Evolutionary conservation across 2,329 filamentous ascomycete genomes (phyloP), one percentile per base, ranked within the genome.

Genomic region (Harringtonia aguacate): DNA sequence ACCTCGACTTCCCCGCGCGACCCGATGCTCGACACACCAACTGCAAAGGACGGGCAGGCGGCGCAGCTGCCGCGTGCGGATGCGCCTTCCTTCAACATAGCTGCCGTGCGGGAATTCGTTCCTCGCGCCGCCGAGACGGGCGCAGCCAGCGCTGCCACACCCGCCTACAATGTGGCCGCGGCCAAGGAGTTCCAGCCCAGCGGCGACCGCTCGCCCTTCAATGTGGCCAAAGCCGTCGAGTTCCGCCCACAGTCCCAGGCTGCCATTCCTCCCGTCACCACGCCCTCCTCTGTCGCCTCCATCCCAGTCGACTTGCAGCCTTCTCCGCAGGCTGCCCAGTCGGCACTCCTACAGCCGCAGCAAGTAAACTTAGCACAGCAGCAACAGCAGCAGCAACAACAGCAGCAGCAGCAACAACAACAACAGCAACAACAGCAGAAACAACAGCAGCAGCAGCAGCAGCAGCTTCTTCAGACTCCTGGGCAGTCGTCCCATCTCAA

Each of bases 81-180:
- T 13, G 28, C 37, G 1, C 29, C 50, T 3, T 29, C 47, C 4
- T 87, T 84, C 55, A 69, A 73, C 44, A 75, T 84, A 60, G 61
- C 73, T 6, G 60, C 67, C 20, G 69, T 81, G 33, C 70, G 52
- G 49, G 78, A 71, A 24, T 52, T 50, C 38, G 47, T 52, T 4
- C 50, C 50, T 1, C 48, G 48, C 12, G 27, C 40, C 4, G 41
- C 39, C 10, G 45, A 50, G 9, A 17, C 14, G 34, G 17, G 24
- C 24, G 10, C 24, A 10, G 7, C 24, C 24, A 27, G 10, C 10
- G 10, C 39, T 12, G 21, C 22, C 17, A 44, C 47, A n/a, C 12
- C 50, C 7, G 24, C 29, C 30, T 50, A 47, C 34, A 46, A 44
- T 31, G 41, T 45, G 1, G 44, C 46, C 12, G 27, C 46, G 7